Evolutionary conservation across 1,284 basidiomycete genomes (phyloP).

Genomic region (Cryptococcus depauperatus): DNA sequence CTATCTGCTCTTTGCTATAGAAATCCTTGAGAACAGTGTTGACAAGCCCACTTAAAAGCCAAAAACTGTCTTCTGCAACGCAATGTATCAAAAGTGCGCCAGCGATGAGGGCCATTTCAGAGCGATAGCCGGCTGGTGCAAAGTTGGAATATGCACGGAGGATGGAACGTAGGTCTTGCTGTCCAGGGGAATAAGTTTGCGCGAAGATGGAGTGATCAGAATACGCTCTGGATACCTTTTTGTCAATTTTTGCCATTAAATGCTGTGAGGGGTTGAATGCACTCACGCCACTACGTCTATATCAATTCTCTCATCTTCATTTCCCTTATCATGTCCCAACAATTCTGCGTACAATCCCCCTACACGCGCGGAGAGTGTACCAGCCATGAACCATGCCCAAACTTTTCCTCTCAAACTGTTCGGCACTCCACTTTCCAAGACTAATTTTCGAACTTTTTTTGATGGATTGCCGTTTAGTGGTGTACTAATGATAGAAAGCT

Average conservation of each 20-base stretch:
- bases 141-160: conserved; percentile 38
- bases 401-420: conserved; percentile 73
- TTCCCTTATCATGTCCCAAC: conserved; percentile 53
- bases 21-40: conserved; percentile 64
- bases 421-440: conserved; percentile 69
- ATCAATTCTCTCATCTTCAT: conserved; percentile 55
- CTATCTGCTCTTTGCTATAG: conserved; percentile 61
- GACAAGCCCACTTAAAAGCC: conserved; percentile 63
- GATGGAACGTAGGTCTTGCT: conserved; percentile 37
- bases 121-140: conserved; percentile 61
- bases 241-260: background rate
- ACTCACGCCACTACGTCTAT: conserved; percentile 50
- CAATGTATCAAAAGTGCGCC: conserved; percentile 72
- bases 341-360: conserved; percentile 64
- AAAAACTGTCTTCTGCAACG: conserved; percentile 86
- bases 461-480: conserved; percentile 63
- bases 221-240: conserved; percentile 13
- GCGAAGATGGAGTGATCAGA: conserved; percentile 39
- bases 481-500: conserved; percentile 58
- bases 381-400: conserved; percentile 67
- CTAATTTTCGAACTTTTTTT: conserved; percentile 73
- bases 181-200: conserved; percentile 27
- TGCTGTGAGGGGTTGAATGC: too few species aligned
- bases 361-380: conserved; percentile 60
- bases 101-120: conserved; percentile 59